Evolutionary conservation across 257 asterid genomes (phyloP).

Genomic region (Primulina eburnea): DNA sequence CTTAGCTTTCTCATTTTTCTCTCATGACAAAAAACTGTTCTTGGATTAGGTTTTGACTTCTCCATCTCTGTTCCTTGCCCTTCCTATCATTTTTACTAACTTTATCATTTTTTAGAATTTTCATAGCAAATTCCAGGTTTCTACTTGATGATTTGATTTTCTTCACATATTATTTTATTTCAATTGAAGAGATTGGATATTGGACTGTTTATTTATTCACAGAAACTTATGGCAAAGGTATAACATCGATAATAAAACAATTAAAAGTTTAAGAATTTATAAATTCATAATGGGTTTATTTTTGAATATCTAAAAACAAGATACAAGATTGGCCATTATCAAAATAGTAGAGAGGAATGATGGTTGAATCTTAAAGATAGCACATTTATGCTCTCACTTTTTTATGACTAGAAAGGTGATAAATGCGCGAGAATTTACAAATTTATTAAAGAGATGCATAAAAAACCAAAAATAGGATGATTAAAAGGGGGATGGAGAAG

Average conservation of each 20-base stretch:
- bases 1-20: not conserved
- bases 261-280: no score
- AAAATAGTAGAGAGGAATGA: not conserved
- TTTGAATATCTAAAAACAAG: no score
- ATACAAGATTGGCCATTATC: not conserved
- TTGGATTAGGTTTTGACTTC: not conserved
- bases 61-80: not conserved
- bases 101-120: not conserved
- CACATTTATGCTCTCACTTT: not conserved
- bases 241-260: no score
- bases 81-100: not conserved
- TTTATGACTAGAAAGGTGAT: not conserved
- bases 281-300: no score
- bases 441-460: not conserved
- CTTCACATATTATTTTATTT: not conserved
- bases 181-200: not conserved
- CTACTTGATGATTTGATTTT: not conserved
- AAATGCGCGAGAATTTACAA: not conserved
- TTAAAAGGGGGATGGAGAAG: not conserved
- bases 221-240: not conserved
- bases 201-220: not conserved
- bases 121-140: not conserved
- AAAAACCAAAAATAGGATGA: not conserved
- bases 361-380: not conserved
- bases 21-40: not conserved